A percentile compares a stretch with the other conserved stretches of the same genome.
phyloP scores from a whole-genome alignment of 2,329 filamentous ascomycete species.

The Macrophomina phaseolina region DNA sequence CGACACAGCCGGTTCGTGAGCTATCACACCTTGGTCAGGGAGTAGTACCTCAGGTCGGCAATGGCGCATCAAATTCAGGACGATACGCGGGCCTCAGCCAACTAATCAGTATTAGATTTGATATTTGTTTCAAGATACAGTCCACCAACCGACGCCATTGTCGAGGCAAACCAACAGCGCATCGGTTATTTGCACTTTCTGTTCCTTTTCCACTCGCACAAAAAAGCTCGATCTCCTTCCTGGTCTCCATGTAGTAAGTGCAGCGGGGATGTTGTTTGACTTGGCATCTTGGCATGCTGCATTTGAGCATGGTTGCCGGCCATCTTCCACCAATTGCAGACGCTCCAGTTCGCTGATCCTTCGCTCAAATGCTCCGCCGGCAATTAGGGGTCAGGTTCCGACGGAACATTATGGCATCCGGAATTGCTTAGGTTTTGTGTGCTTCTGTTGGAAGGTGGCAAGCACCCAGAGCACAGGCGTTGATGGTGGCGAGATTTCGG shows the following conservation, averaged over 20 bases:
- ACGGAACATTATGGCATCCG: not conserved
- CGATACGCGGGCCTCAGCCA: too few relatives aligned
- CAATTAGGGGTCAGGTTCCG: constrained; percentile 8
- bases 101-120: too few relatives aligned
- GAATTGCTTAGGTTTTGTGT: not conserved
- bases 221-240: constrained; percentile 3
- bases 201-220: constrained; percentile 1
- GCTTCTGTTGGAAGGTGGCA: not conserved
- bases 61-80: too few relatives aligned
- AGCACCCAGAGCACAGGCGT: not conserved
- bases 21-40: too few relatives aligned
- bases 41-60: too few relatives aligned
- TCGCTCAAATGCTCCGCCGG: not conserved
- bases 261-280: constrained; percentile 19
- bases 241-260: constrained; percentile 11
- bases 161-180: not conserved
- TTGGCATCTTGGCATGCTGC: constrained; percentile 19
- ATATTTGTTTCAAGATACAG: too few relatives aligned
- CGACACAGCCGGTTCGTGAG: too few relatives aligned
- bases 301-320: not conserved
- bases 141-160: too few relatives aligned
- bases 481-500: constrained; percentile 4
- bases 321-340: constrained; percentile 21
- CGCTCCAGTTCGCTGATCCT: not conserved
- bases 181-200: not conserved